phyloP scores from a whole-genome alignment of 805 yeast genomes.

The Candida schatavii region DNA sequence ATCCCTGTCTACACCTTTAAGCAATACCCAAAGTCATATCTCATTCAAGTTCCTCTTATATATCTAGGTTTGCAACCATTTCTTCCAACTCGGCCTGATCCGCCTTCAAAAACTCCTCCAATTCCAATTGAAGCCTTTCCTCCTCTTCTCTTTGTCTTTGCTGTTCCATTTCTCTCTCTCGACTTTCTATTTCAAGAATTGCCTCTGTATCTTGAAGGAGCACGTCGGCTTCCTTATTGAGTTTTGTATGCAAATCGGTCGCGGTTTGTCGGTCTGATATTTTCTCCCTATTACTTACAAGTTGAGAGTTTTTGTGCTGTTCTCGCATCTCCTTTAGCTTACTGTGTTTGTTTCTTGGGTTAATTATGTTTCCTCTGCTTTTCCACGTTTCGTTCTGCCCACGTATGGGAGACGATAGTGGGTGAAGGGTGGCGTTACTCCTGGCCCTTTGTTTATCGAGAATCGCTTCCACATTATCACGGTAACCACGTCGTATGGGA shows the following conservation, averaged over 20 bases:
- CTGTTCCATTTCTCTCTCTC: slow-evolving; percentile 23
- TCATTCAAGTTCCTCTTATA: no score
- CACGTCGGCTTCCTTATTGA: slow-evolving; percentile 9
- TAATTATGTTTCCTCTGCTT: slow-evolving; percentile 10
- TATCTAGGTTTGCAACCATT: slow-evolving; percentile 7
- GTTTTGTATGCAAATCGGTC: slow-evolving; percentile 9
- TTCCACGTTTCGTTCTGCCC: neutral
- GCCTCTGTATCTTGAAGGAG: slow-evolving; percentile 10
- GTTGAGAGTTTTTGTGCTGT: slow-evolving; percentile 20
- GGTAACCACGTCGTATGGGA: slow-evolving; percentile 5
- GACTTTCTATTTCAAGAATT: slow-evolving; percentile 14
- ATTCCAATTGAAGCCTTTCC: slow-evolving; percentile 5
- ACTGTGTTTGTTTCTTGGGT: slow-evolving; percentile 19
- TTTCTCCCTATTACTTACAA: slow-evolving; percentile 16
- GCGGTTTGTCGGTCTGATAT: slow-evolving; percentile 15
- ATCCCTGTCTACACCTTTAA: no score
- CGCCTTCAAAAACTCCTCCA: slow-evolving; percentile 6
- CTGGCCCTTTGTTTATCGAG: slow-evolving; percentile 18
- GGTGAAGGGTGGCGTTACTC: slow-evolving; percentile 12
- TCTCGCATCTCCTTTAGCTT: slow-evolving; percentile 23
- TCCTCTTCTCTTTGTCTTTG: slow-evolving; percentile 15
- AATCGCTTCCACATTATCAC: slow-evolving; percentile 14
- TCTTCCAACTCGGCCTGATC: slow-evolving; percentile 8
- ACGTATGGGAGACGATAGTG: slow-evolving; percentile 14
- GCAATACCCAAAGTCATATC: no score